Evolutionary conservation across 768 basidiomycete genomes (phyloP), one percentile per base, ranked within the genome.

Genomic region (Suillus alpinus): DNA sequence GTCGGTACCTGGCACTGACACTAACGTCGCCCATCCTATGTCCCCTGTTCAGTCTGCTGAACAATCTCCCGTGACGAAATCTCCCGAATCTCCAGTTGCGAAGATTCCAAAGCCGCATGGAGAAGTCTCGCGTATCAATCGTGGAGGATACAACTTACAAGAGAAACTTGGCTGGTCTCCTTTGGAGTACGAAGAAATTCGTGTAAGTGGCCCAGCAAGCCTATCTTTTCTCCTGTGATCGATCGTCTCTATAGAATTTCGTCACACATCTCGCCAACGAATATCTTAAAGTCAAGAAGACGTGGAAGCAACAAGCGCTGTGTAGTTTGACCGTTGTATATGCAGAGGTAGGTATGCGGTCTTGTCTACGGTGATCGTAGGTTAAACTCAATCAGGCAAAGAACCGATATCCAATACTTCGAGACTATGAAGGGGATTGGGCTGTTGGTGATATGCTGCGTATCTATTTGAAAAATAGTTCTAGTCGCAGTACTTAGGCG

Each of bases 141-240:
- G 52, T 13, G 50, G 52, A 20, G 59, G 59, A 10, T 60, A 60
- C 40, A 60, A 52, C 31, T 29, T 60, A 41, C 58, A 49, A 37
- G 10, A 32, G 46, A 51, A 10, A 13, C 46, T 50, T 12, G 58
- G 58, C 50, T 59, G 46, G 58, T 20, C 47, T n/a, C 3, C 9
- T 29, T 3, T 13, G 16, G 32, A 49, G 26, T 59, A 59, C n/a
- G 32, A 59, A 7, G 57, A 58, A 34, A 46, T 26, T 58, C 41
- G 41, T 3, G 41, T 43, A n/a, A 43, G 41, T n/a, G 41, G n/a
- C 41, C n/a, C 10, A 20, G 41, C n/a, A 43, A 3, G 20, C n/a
- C 20, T 43, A 43, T 43, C 20, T 43, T n/a, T 43, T n/a, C n/a
- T n/a, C n/a, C n/a, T n/a, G n/a, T n/a, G n/a, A 20, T n/a, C 41